A percentile compares a stretch with the other conserved stretches of the same genome.
phyloP scores from a whole-genome alignment of 768 basidiomycete species.

The Termitomyces sp. region DNA sequence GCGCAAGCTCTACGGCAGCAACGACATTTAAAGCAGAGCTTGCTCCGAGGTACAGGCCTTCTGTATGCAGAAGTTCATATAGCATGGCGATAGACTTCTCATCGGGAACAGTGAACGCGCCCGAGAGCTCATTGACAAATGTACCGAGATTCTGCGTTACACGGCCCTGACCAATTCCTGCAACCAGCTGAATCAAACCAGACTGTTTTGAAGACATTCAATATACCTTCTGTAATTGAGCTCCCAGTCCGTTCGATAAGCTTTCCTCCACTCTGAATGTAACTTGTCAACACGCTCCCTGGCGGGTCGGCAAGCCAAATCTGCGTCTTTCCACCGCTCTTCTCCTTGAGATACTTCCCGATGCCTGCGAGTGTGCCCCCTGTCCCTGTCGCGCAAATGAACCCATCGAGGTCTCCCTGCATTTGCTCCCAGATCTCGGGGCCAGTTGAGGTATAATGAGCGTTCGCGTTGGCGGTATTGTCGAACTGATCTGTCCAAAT shows the following conservation, averaged over 20 bases:
- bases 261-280: constrained; percentile 74
- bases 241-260: constrained; percentile 74
- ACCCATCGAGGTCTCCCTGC: constrained; percentile 74
- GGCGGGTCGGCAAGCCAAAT: constrained; percentile 97
- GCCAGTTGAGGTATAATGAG: constrained; percentile 87
- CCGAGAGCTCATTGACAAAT: constrained; percentile 71
- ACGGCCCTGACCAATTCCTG: constrained; percentile 96
- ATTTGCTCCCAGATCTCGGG: constrained; percentile 97
- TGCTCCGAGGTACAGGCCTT: constrained; percentile 93
- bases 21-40: constrained; percentile 94
- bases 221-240: constrained; percentile 84
- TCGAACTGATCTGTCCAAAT: constrained; percentile 99
- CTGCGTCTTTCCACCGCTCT: constrained; percentile 70
- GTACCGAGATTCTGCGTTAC: constrained; percentile 87
- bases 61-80: constrained; percentile 85
- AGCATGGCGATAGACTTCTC: constrained; percentile 89
- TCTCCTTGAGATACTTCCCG: constrained; percentile 80
- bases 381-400: constrained; percentile 92
- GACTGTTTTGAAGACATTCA: not conserved
- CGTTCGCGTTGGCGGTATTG: constrained; percentile 85
- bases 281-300: constrained; percentile 85
- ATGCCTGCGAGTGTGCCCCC: constrained; percentile 93
- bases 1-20: constrained; percentile 84
- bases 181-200: not conserved
- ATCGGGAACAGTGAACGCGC: constrained; percentile 84